These are phyloP conservation scores for Flagelloscypha sp. DNA, from an alignment of 768 basidiomycete species.

Conservation along the genomic window DNA sequence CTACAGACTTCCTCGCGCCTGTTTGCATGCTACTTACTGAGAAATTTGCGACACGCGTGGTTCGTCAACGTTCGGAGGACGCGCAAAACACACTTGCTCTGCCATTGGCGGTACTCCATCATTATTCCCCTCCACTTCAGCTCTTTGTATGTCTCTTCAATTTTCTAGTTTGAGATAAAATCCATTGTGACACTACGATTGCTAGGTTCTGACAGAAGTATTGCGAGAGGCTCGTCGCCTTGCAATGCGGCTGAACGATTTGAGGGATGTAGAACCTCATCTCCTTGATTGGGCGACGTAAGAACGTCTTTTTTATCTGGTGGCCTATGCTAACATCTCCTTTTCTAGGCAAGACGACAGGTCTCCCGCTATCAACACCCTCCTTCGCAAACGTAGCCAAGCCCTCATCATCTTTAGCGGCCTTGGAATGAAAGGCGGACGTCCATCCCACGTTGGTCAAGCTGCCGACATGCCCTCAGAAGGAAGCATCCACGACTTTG, in stretches of 20 bases:
- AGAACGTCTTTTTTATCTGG: constrained; percentile 14
- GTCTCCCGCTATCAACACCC: constrained; percentile 1
- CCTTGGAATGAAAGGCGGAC: constrained; percentile 33
- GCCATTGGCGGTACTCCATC: constrained; percentile 58
- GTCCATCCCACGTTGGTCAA: constrained; percentile 13
- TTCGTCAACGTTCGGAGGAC: constrained; percentile 55
- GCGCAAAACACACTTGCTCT: constrained; percentile 51
- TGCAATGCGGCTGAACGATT: constrained; percentile 30
- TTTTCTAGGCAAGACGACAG: background rate
- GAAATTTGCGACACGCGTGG: constrained; percentile 60
- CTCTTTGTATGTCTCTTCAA: constrained; percentile 35
- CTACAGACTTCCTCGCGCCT: constrained; percentile 72
- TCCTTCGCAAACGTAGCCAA: constrained; percentile 30
- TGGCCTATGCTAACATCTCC: background rate
- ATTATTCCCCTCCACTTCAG: constrained; percentile 39
- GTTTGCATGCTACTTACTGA: constrained; percentile 81
- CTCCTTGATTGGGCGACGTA: constrained; percentile 56
- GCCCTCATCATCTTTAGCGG: constrained; percentile 61
- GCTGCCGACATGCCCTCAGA: constrained; percentile 6
- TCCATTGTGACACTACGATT: constrained; percentile 1
- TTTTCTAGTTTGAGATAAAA: background rate
- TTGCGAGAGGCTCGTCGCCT: constrained; percentile 61
- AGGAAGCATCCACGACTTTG: constrained; percentile 31
- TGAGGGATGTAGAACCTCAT: constrained; percentile 27
- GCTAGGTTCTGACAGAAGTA: constrained; percentile 54